Percentiles rank a stretch among this genome's conserved stretches.
These are phyloP conservation scores for Plasmodium gallinaceum DNA, from an alignment of 169 alveolate species.

Conservation along the genomic window DNA sequence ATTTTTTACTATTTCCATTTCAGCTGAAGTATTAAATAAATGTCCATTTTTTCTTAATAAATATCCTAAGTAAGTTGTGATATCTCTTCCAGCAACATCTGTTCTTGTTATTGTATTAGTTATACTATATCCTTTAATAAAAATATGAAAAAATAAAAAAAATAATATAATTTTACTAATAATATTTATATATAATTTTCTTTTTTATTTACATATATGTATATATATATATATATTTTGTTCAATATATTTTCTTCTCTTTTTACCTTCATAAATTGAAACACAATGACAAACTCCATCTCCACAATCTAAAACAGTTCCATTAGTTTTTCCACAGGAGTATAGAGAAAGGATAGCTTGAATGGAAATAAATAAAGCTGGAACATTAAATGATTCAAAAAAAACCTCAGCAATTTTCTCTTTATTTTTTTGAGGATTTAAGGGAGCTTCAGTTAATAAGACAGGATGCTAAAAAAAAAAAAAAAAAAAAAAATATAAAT, in stretches of 20 bases:
- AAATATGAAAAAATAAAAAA: neutral
- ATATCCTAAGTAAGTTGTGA: constrained; percentile 80
- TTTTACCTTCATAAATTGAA: constrained; percentile 86
- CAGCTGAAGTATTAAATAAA: constrained; percentile 79
- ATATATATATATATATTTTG: constrained; percentile 64
- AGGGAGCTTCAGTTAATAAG: constrained; percentile 82
- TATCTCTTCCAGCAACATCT: constrained; percentile 83
- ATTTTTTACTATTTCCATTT: constrained; percentile 82
- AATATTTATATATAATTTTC: neutral
- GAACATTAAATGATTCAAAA: constrained; percentile 86
- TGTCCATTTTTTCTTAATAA: constrained; percentile 80
- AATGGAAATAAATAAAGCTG: constrained; percentile 84
- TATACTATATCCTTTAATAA: constrained; percentile 48
- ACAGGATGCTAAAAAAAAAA: constrained; percentile 74
- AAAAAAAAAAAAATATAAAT: neutral
- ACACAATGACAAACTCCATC: constrained; percentile 87
- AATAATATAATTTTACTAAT: neutral
- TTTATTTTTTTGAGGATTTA: constrained; percentile 81
- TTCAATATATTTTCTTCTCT: neutral
- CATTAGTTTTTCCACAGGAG: constrained; percentile 88
- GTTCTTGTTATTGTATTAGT: constrained; percentile 76
- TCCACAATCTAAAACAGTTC: constrained; percentile 88
- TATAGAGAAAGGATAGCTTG: constrained; percentile 85
- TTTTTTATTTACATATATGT: constrained; percentile 36
- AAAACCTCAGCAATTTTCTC: constrained; percentile 85